phyloP scores from a whole-genome alignment of 768 basidiomycete species.

The Amanita subjunquillea region DNA sequence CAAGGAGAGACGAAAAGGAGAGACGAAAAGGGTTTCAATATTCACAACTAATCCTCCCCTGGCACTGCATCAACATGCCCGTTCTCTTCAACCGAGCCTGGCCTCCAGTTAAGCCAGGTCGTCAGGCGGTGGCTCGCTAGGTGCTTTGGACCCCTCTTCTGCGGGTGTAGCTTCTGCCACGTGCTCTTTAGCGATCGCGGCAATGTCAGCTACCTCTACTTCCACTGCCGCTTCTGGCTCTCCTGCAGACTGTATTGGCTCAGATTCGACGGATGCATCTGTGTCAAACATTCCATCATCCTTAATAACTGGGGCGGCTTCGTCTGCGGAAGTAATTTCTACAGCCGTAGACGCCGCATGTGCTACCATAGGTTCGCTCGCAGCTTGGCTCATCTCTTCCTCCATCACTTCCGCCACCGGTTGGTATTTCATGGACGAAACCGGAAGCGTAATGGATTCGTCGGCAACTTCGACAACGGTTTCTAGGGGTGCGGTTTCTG shows the following conservation, averaged over 20 bases:
- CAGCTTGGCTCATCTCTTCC: constrained; percentile 1
- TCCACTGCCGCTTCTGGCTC: neutral
- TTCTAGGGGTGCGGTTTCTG: neutral
- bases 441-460: constrained; percentile 1
- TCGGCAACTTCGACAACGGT: constrained; percentile 4
- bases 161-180: neutral
- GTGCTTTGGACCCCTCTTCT: constrained; percentile 3
- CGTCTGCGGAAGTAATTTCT: neutral
- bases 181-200: neutral
- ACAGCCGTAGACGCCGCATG: constrained; percentile 8
- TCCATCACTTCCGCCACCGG: neutral
- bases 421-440: neutral
- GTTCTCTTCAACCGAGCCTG: constrained; percentile 3
- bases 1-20: neutral
- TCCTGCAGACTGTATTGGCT: neutral
- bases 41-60: constrained; percentile 1
- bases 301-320: neutral
- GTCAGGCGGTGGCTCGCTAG: neutral
- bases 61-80: neutral
- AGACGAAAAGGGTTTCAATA: neutral
- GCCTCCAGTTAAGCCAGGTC: neutral
- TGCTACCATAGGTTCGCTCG: neutral
- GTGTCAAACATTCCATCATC: neutral
- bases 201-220: constrained; percentile 8
- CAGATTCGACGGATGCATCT: constrained; percentile 7